Conservation (phyloP, 1,284 basidiomycete genomes). For the Ustilago lituana region DNA sequence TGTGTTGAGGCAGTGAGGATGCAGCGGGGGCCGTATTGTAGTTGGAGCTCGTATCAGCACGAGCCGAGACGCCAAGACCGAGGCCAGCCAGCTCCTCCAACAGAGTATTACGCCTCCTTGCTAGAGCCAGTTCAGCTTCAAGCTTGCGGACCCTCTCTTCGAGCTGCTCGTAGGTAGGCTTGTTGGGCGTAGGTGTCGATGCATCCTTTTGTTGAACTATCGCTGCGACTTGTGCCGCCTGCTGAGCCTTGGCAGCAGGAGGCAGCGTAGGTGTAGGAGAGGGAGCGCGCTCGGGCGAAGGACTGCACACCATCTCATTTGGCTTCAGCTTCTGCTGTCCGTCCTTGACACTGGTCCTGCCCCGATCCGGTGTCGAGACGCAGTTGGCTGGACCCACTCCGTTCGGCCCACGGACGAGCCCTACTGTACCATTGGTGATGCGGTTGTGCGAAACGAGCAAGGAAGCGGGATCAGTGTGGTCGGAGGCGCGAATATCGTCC, state of each 20-base stretch:
- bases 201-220: not conserved
- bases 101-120: slow-evolving; percentile 31
- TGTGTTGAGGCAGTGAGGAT: not conserved
- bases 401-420: slow-evolving; percentile 38
- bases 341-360: slow-evolving; percentile 26
- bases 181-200: slow-evolving; percentile 1
- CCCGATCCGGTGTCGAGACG: slow-evolving; percentile 29
- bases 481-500: slow-evolving; percentile 48
- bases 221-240: not conserved
- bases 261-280: slow-evolving; percentile 12
- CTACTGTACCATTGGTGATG: slow-evolving; percentile 15
- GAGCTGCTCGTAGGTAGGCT: slow-evolving; percentile 40
- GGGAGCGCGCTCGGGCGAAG: slow-evolving; percentile 23
- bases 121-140: slow-evolving; percentile 41
- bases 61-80: slow-evolving; percentile 23
- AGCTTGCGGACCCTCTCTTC: slow-evolving; percentile 34
- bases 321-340: slow-evolving; percentile 44
- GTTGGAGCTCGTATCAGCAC: slow-evolving; percentile 1
- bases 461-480: slow-evolving; percentile 38
- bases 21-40: not conserved
- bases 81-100: slow-evolving; percentile 43
- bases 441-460: slow-evolving; percentile 46
- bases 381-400: slow-evolving; percentile 45
- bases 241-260: not conserved
- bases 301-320: slow-evolving; percentile 44